Base-by-base conservation (phyloP, 2,329 filamentous ascomycete genomes). In the Magnaporthiopsis poae region DNA sequence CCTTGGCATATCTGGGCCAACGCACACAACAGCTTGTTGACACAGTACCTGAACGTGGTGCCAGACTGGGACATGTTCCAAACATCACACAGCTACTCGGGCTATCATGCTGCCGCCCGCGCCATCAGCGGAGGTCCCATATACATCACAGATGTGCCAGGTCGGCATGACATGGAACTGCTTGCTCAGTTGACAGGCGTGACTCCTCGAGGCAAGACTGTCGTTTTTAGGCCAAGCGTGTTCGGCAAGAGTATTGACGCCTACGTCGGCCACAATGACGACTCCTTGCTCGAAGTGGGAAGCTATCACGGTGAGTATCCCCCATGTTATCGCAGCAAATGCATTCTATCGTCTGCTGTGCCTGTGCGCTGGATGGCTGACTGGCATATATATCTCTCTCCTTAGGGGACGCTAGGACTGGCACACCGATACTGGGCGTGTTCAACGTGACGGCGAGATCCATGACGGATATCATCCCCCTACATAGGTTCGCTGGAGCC, bases 1-100 rank as follows among this genome's bases (percentile, higher is more conserved):
- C 86, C 93, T 0, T 99, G 95, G 94, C 95, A 99, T 75, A 84
- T 98, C 52, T 99, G 96, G 81, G 87, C 89, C 69, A 99, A 98
- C 74, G 94, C 94, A 0, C 90, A 97, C 77, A 97, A 96, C 74
- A 83, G 86, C 39, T 81, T 98, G 0, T 80, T 98, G 18, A 93
- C 90, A 1, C 88, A 91, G 69, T 89, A 95, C 73, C 81, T 98
- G 39, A 96, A 97, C 71, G 86, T 92, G 0, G 78, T 98, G 0
- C 94, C 95, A 0, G 93, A 97, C 75, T 89, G 86, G 85, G 86
- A 89, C 70, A 88, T 89, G 86, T 89, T 89, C 73, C 86, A 88
- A 71, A 88, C 86, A 0, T 78, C 79, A 1, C 84, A 87, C 68
- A 79, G 82, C 31, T 96, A 91, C 75, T 90, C 90, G 0, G 85